Evolutionary conservation across 2,329 filamentous ascomycete species (phyloP).

Genomic region (Harringtonia aguacate): DNA sequence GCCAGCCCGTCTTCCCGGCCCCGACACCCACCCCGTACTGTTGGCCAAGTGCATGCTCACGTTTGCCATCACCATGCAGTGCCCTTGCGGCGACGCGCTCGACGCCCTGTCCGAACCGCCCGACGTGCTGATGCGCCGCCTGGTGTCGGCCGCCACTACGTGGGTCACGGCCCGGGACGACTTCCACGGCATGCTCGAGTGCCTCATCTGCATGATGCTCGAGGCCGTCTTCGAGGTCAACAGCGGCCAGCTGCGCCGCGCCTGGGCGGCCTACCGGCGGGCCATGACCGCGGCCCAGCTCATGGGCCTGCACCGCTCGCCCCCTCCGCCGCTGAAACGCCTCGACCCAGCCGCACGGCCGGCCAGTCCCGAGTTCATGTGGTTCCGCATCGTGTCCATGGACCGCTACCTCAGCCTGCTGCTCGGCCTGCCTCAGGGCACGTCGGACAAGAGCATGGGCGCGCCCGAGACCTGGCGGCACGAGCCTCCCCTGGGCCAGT

Average conservation of each 20-base stretch:
- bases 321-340: neutral
- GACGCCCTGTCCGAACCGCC: constrained; percentile 7
- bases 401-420: constrained; percentile 25
- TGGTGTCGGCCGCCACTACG: constrained; percentile 18
- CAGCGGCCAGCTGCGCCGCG: constrained; percentile 26
- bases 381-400: constrained; percentile 21
- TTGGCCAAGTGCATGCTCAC: neutral
- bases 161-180: constrained; percentile 26
- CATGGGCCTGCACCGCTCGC: constrained; percentile 21
- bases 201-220: constrained; percentile 29
- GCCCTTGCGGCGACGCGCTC: neutral
- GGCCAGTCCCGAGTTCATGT: constrained; percentile 12
- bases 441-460: neutral
- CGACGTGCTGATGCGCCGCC: constrained; percentile 17
- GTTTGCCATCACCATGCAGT: constrained; percentile 3
- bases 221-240: constrained; percentile 27
- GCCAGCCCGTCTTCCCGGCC: neutral
- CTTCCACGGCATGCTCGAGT: constrained; percentile 25
- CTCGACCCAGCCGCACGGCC: constrained; percentile 4
- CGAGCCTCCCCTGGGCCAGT: neutral
- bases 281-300: constrained; percentile 29
- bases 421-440: constrained; percentile 20
- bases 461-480: neutral
- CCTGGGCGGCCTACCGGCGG: constrained; percentile 25
- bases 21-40: neutral